Evolutionary conservation across 805 yeast genomes (phyloP), one percentile per base, ranked within the genome.

Genomic region (Monosporozyma solicola): DNA sequence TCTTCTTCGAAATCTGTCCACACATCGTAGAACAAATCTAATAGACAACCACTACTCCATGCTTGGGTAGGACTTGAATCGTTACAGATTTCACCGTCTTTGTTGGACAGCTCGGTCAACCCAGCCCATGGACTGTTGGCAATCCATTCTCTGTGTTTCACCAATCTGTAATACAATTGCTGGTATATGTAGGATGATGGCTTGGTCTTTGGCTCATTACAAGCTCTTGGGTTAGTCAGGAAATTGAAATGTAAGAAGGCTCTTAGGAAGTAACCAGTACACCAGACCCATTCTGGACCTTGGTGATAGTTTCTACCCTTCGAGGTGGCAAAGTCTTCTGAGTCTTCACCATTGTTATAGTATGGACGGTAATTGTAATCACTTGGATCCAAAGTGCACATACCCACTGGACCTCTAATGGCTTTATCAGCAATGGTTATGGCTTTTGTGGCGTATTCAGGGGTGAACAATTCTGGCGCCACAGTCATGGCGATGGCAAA

Each of bases 221-320:
- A 61, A 57, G 76, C 70, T 13, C 64, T 61, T 1, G 72, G 69
- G 35, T 71, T 71, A 5, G 69, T 64, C 3, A 63, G 53, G 48
- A 74, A 67, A 59, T 83, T 81, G 64, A 85, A 80, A 47, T 72
- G 67, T 41, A 80, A 72, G 61, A 75, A 82, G 0, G 98, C 96
- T 57, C 97, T 79, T 59, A 94, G 70, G 65, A 89, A 92, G 68
- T 82, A 90, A 2, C 99, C 99, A 27, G 78, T 76, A 54, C 83
- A 79, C 97, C 97, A 92, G 35, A 87, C 86, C 99, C 99, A 92
- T 66, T 94, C 99, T 2, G 99, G 99, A 1, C 99, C 99, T 71
- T 92, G 98, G 69, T 92, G 99, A 67, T 92, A 92, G 71, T 94
- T 94, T 62, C 98, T 80, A 32, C 99, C 99, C 70, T 90, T 89